phyloP scores from a whole-genome alignment of 2,329 filamentous ascomycete species.

The Colletotrichum tabaci region DNA sequence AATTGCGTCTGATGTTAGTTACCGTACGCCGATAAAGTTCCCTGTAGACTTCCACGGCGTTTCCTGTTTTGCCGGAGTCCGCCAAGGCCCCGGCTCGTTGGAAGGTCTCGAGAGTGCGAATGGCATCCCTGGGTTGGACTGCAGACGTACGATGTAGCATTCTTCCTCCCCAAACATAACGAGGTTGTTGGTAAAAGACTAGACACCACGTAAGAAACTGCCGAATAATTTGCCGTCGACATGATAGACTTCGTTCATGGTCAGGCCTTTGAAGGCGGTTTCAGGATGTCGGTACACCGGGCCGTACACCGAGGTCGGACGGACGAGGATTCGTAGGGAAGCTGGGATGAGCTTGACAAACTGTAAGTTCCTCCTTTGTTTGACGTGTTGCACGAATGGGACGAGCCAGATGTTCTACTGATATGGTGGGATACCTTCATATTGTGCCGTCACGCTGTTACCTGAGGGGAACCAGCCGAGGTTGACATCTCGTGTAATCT shows the following conservation, averaged over 20 bases:
- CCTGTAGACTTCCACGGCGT: constrained; percentile 18
- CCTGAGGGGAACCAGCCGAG: no score
- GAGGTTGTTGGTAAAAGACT: constrained; percentile 52
- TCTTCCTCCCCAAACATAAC: constrained; percentile 62
- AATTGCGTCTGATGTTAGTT: constrained; percentile 20
- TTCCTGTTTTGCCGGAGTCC: constrained; percentile 19
- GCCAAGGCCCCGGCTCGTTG: no score
- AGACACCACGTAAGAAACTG: constrained; percentile 47
- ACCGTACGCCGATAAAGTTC: constrained; percentile 7
- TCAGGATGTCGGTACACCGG: neutral
- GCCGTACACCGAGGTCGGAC: no score
- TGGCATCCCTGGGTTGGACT: constrained; percentile 52
- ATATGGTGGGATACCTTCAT: constrained; percentile 11
- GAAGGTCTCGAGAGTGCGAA: no score
- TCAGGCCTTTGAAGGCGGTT: constrained; percentile 39
- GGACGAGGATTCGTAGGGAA: constrained; percentile 15
- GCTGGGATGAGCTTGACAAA: neutral
- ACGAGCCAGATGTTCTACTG: constrained; percentile 17
- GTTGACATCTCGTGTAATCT: no score
- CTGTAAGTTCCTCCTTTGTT: neutral
- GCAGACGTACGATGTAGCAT: constrained; percentile 53
- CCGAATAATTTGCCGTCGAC: constrained; percentile 52
- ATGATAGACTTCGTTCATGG: constrained; percentile 57
- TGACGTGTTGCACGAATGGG: constrained; percentile 1
- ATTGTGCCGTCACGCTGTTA: neutral